Evolutionary conservation across 2,329 filamentous ascomycete species (phyloP).

Genomic region (Claviceps africana): DNA sequence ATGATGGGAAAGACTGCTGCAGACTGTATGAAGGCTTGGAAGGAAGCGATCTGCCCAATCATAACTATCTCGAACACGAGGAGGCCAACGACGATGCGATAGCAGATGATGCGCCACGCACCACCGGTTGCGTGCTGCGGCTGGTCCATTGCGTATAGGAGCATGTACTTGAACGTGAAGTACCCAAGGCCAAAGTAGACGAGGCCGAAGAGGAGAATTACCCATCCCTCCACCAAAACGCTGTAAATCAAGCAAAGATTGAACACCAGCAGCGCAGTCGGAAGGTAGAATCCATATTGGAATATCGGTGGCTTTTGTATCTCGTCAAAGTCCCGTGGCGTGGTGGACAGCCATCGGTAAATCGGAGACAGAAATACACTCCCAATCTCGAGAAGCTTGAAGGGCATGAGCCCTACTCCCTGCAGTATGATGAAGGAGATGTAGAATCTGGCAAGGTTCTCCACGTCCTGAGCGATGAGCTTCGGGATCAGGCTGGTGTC

Average conservation of each 20-base stretch:
- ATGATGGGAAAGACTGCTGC: slow-evolving; percentile 63
- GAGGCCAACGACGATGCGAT: slow-evolving; percentile 73
- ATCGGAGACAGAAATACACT: slow-evolving; percentile 74
- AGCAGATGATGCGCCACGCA: slow-evolving; percentile 94
- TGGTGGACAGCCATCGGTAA: slow-evolving; percentile 62
- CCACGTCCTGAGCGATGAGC: slow-evolving; percentile 61
- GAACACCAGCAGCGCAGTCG: slow-evolving; percentile 81
- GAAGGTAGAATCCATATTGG: slow-evolving; percentile 91
- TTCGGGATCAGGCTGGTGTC: slow-evolving; percentile 69
- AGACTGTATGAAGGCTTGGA: slow-evolving; percentile 58
- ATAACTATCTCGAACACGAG: slow-evolving; percentile 85
- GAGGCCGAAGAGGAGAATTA: slow-evolving; percentile 68
- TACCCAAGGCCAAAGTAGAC: slow-evolving; percentile 74
- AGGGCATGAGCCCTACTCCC: slow-evolving; percentile 82
- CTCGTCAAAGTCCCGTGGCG: slow-evolving; percentile 77
- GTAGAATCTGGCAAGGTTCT: slow-evolving; percentile 69
- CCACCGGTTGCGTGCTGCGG: slow-evolving; percentile 85
- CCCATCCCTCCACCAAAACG: slow-evolving; percentile 64
- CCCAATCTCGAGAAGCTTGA: slow-evolving; percentile 81
- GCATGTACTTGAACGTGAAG: slow-evolving; percentile 92
- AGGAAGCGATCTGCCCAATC: slow-evolving; percentile 68
- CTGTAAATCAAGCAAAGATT: slow-evolving; percentile 95
- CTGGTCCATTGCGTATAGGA: slow-evolving; percentile 97
- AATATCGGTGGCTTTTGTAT: slow-evolving; percentile 73
- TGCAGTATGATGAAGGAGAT: slow-evolving; percentile 89